A percentile compares a stretch with the other conserved stretches of the same genome.
phyloP scores from a whole-genome alignment of 108 stramenopile genomes.

The Skeletonema potamos region DNA sequence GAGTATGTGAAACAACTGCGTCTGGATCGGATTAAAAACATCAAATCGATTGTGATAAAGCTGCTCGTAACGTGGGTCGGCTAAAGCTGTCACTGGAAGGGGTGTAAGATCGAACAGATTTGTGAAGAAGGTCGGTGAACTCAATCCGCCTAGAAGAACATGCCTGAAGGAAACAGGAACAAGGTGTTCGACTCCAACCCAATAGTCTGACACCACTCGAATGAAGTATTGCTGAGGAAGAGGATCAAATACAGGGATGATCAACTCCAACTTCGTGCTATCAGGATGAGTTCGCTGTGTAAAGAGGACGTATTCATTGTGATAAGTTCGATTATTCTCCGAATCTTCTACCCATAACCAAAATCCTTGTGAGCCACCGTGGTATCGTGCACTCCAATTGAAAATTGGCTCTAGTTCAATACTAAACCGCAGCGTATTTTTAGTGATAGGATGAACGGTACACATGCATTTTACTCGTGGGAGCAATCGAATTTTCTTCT shows the following conservation, averaged over 20 bases:
- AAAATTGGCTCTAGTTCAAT: conserved; percentile 79
- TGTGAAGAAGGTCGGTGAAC: conserved; percentile 72
- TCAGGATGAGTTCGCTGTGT: conserved; percentile 69
- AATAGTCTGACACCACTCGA: conserved; percentile 86
- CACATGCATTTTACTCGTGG: conserved; percentile 82
- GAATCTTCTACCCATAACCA: conserved; percentile 98
- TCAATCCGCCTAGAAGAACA: conserved; percentile 74
- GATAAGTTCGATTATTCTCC: conserved; percentile 82
- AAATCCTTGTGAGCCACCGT: conserved; percentile 86
- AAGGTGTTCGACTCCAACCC: conserved; percentile 91
- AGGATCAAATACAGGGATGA: conserved; percentile 90
- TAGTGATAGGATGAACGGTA: conserved; percentile 92
- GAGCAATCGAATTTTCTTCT: conserved; percentile 70
- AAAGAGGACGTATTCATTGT: conserved; percentile 80
- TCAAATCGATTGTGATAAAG: conserved; percentile 84
- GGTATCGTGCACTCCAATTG: conserved; percentile 83
- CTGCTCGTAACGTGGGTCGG: conserved; percentile 77
- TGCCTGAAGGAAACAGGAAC: conserved; percentile 85
- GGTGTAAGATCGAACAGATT: conserved; percentile 91
- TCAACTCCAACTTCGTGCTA: conserved; percentile 73
- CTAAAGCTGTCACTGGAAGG: conserved; percentile 87
- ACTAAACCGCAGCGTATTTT: conserved; percentile 75
- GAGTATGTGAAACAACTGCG: conserved; percentile 84
- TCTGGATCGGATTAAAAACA: conserved; percentile 97
- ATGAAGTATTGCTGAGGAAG: conserved; percentile 91